Evolutionary conservation across 768 basidiomycete genomes (phyloP).

Genomic region (Asterophora parasitica): DNA sequence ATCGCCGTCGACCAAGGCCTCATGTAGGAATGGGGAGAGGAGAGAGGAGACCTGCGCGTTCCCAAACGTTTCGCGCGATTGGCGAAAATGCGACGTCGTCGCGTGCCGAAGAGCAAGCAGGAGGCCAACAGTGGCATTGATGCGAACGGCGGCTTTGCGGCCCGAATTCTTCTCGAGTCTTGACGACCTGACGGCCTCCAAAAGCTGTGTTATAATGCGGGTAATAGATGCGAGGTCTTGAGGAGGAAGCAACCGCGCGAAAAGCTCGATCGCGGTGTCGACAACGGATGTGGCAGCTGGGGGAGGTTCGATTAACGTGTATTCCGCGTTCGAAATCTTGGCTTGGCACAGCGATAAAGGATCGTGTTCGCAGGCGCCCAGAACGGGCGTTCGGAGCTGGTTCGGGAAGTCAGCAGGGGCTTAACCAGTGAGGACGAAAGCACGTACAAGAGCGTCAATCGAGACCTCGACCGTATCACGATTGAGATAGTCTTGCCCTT

Average conservation of each 20-base stretch:
- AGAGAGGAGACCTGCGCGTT: conserved; percentile 54
- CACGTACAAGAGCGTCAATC: conserved; percentile 70
- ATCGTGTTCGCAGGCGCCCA: conserved; percentile 86
- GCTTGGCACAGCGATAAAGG: conserved; percentile 63
- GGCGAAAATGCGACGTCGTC: conserved; percentile 46
- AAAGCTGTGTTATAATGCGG: conserved; percentile 51
- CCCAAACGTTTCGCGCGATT: conserved; percentile 64
- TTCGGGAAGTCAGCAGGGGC: conserved; percentile 8
- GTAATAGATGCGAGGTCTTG: conserved; percentile 63
- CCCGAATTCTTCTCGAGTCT: conserved; percentile 87
- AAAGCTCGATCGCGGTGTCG: conserved; percentile 85
- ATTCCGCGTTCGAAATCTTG: conserved; percentile 39
- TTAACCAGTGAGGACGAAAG: neutral
- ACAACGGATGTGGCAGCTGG: conserved; percentile 80
- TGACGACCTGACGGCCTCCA: conserved; percentile 63
- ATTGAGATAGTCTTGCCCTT: conserved; percentile 52
- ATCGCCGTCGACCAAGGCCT: conserved; percentile 79
- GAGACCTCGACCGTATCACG: conserved; percentile 77
- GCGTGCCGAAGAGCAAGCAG: conserved; percentile 62
- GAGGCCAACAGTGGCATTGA: conserved; percentile 77
- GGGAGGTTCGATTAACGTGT: conserved; percentile 53
- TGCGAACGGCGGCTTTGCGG: conserved; percentile 74
- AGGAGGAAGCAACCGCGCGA: conserved; percentile 69
- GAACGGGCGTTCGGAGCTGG: conserved; percentile 71
- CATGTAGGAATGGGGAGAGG: conserved; percentile 76